Evolutionary conservation across 73 alveolate species (phyloP).

Genomic region (Paramecium bursaria): DNA sequence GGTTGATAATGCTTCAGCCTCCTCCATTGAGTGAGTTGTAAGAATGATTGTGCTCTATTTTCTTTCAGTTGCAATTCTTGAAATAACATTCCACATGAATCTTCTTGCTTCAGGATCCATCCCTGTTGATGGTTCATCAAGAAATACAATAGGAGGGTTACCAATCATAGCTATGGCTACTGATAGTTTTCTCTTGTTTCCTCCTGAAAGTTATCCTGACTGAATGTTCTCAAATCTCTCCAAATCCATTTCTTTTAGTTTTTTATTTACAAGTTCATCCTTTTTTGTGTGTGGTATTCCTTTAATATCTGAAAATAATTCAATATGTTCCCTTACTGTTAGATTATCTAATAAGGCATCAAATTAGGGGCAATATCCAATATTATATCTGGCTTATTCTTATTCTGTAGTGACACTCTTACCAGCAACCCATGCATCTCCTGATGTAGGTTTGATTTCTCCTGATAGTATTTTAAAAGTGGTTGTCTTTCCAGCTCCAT

Average conservation of each 20-base stretch:
- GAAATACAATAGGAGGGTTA: constrained; percentile 95
- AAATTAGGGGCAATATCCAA: constrained; percentile 98
- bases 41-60: constrained; percentile 82
- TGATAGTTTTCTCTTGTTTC: constrained; percentile 96
- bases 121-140: constrained; percentile 98
- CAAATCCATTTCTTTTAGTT: constrained; percentile 83
- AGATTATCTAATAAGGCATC: constrained; percentile 94
- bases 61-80: constrained; percentile 83
- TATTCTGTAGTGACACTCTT: constrained; percentile 70
- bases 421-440: constrained; percentile 87
- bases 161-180: constrained; percentile 97
- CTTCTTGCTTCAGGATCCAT: constrained; percentile 95
- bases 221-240: constrained; percentile 74
- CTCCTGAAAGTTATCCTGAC: constrained; percentile 96
- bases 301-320: constrained; percentile 92
- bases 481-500: constrained; percentile 91
- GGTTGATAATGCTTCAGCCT: constrained; percentile 91
- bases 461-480: constrained; percentile 88
- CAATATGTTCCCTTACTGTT: constrained; percentile 94
- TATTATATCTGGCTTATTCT: constrained; percentile 76
- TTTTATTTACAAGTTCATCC: constrained; percentile 70
- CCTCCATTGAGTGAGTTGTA: constrained; percentile 95
- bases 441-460: constrained; percentile 90
- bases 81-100: constrained; percentile 94
- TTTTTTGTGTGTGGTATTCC: constrained; percentile 80